These are phyloP conservation scores for Anthostomella pinea DNA, from an alignment of 2,329 filamentous ascomycete genomes.

Conservation along the genomic window DNA sequence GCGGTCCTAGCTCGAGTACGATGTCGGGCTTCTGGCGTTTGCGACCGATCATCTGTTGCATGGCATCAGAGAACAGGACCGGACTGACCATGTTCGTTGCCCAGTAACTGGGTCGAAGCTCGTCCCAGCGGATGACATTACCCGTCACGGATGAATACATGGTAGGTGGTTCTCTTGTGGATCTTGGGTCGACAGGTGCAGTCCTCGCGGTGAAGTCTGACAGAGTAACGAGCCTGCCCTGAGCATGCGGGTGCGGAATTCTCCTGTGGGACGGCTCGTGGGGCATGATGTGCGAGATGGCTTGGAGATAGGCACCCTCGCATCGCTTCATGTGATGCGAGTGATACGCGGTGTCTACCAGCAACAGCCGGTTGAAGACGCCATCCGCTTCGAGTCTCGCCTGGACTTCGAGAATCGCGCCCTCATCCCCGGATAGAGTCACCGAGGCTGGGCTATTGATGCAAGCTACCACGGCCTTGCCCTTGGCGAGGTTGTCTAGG, in stretches of 20 bases:
- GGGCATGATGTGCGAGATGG: too few relatives aligned
- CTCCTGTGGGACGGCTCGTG: too few relatives aligned
- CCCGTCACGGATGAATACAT: slow-evolving; percentile 26
- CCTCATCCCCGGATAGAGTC: slow-evolving; percentile 22
- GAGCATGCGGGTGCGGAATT: too few relatives aligned
- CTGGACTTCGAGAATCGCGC: slow-evolving; percentile 16
- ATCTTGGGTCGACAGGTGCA: too few relatives aligned
- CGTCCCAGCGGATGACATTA: slow-evolving; percentile 11
- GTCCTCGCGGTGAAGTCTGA: too few relatives aligned
- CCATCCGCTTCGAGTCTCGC: slow-evolving; percentile 10
- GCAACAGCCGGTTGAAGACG: slow-evolving; percentile 18
- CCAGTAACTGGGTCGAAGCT: slow-evolving; percentile 22
- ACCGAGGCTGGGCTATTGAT: slow-evolving; percentile 23
- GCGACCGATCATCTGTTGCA: slow-evolving; percentile 18
- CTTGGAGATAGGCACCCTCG: slow-evolving; percentile 22
- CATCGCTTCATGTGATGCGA: slow-evolving; percentile 34
- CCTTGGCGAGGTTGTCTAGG: slow-evolving; percentile 6
- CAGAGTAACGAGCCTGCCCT: too few relatives aligned
- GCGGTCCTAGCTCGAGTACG: slow-evolving; percentile 26
- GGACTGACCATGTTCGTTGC: slow-evolving; percentile 20
- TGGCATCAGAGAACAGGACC: slow-evolving; percentile 16
- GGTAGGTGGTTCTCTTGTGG: neutral
- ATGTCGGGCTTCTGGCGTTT: too few relatives aligned
- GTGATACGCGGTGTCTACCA: slow-evolving; percentile 26
- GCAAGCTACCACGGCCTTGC: slow-evolving; percentile 20